Evolutionary conservation across 2,329 filamentous ascomycete genomes (phyloP), one percentile per base, ranked within the genome.

Genomic region (Aspergillus eucalypticola): DNA sequence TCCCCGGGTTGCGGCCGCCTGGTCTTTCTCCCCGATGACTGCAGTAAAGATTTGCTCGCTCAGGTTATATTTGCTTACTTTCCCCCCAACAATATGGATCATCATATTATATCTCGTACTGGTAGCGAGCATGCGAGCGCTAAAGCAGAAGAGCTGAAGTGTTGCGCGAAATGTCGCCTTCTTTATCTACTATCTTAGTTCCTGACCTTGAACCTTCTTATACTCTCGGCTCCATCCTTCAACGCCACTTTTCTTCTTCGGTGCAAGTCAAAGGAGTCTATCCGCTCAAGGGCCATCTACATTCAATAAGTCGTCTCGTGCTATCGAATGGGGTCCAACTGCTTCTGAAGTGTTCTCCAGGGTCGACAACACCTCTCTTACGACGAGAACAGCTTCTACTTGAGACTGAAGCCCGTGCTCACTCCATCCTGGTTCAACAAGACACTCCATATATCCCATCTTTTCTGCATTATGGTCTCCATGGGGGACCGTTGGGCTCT

Each of bases 381-480:
- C 75, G 78, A 42, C 72, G 75, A 48, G 77, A 80, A 62, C 70
- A 73, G 44, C 63, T 66, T 38, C 69, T 70, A 38, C 73, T 80
- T 7, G 73, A 78, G 58, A 76, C 74, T 5, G 78, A 80, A 66
- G 77, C 76, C 15, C 68, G 67, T 17, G 72, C 74, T 11, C 71
- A 79, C 17, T 65, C 69, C n/a, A 65, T 79, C 10, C 67, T 80
- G 5, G 69, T 65, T 8, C 69, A 72, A 32, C 71, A 67, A 58
- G 64, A 66, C 21, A 69, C 71, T 21, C 68, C 76, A 35, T 74
- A 68, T 56, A 72, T 78, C 44, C 77, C 78, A 0, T 70, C 70
- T 27, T 66, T 79, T 5, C 68, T 78, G 38, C 68, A 74, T 64
- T 76, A 77, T 60, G 72, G 77, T 54, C 67, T 69, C 6, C 64